phyloP scores from a whole-genome alignment of 2,329 filamentous ascomycete genomes.

The Zymoseptoria crescenta region DNA sequence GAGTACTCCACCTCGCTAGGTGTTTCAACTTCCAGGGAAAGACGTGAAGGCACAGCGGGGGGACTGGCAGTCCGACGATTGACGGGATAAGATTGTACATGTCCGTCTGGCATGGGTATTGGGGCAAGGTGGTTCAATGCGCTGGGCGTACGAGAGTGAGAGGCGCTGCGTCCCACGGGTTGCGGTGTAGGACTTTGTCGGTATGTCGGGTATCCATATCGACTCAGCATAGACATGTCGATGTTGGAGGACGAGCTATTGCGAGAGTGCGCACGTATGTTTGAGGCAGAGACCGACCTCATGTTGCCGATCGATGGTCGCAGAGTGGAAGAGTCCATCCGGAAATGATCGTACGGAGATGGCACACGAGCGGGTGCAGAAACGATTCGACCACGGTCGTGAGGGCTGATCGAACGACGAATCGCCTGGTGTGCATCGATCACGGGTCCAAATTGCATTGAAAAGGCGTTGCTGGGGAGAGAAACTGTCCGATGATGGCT shows the following conservation, averaged over 20 bases:
- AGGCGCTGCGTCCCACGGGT: slow-evolving; percentile 19
- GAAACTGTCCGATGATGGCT: slow-evolving; percentile 24
- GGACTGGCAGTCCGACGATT: slow-evolving; percentile 26
- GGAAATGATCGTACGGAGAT: slow-evolving; percentile 16
- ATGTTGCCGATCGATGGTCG: slow-evolving; percentile 21
- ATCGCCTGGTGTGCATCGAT: slow-evolving; percentile 9
- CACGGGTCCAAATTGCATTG: slow-evolving; percentile 22
- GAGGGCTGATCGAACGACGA: slow-evolving; percentile 23
- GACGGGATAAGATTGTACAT: slow-evolving; percentile 26
- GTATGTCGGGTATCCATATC: slow-evolving; percentile 79
- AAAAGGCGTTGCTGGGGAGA: slow-evolving; percentile 21
- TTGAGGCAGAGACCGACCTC: slow-evolving; percentile 22
- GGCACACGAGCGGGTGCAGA: slow-evolving; percentile 13
- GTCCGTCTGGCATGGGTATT: slow-evolving; percentile 24
- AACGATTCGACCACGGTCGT: slow-evolving; percentile 7
- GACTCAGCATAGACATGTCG: slow-evolving; percentile 32
- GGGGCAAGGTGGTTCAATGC: slow-evolving; percentile 32
- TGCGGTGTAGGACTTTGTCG: slow-evolving; percentile 34
- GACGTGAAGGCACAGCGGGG: slow-evolving; percentile 37
- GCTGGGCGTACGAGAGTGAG: slow-evolving; percentile 27
- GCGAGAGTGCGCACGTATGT: slow-evolving; percentile 25
- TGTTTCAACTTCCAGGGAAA: slow-evolving; percentile 34
- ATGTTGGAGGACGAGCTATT: slow-evolving; percentile 28
- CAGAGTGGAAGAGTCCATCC: slow-evolving; percentile 12
- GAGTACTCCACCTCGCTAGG: slow-evolving; percentile 12